phyloP scores from a whole-genome alignment of 1,284 basidiomycete genomes.

The Trichosporon sp. region DNA sequence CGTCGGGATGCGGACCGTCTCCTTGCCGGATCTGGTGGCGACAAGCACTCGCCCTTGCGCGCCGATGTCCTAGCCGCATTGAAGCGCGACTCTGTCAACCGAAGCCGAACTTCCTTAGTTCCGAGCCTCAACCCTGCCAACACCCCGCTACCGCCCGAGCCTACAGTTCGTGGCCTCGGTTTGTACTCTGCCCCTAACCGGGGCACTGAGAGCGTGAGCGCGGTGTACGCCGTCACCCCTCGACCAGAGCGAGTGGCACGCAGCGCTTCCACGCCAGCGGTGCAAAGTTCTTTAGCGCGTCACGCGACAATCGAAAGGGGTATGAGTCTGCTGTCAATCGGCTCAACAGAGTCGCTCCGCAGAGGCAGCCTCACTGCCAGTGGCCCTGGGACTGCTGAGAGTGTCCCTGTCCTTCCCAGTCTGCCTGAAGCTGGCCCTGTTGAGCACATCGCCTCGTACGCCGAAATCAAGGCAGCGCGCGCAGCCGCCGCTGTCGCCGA shows the following conservation, averaged over 20 bases:
- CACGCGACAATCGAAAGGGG: neutral
- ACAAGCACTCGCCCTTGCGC: constrained; percentile 6
- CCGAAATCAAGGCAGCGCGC: neutral
- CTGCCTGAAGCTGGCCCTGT: constrained; percentile 14
- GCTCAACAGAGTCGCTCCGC: neutral
- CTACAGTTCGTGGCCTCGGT: constrained; percentile 8
- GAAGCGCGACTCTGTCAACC: constrained; percentile 15
- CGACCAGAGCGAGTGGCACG: neutral
- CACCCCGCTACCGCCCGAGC: constrained; percentile 8
- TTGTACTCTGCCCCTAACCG: constrained; percentile 7
- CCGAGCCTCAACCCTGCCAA: neutral
- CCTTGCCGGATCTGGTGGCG: neutral
- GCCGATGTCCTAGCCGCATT: constrained; percentile 5
- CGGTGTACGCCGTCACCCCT: neutral
- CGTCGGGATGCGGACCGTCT: constrained; percentile 20
- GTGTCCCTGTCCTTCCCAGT: neutral
- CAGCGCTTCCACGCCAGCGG: constrained; percentile 6
- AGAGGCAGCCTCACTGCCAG: neutral
- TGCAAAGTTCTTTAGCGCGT: neutral
- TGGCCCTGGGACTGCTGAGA: neutral
- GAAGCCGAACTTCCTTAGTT: constrained; percentile 11
- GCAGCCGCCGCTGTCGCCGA: neutral
- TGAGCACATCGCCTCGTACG: constrained; percentile 6
- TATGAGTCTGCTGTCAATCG: neutral
- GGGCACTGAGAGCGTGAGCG: constrained; percentile 10